These are phyloP conservation scores for Polytrichum commune DNA, from an alignment of 225 moss, liverwort and hornwort species.

Conservation along the genomic window DNA sequence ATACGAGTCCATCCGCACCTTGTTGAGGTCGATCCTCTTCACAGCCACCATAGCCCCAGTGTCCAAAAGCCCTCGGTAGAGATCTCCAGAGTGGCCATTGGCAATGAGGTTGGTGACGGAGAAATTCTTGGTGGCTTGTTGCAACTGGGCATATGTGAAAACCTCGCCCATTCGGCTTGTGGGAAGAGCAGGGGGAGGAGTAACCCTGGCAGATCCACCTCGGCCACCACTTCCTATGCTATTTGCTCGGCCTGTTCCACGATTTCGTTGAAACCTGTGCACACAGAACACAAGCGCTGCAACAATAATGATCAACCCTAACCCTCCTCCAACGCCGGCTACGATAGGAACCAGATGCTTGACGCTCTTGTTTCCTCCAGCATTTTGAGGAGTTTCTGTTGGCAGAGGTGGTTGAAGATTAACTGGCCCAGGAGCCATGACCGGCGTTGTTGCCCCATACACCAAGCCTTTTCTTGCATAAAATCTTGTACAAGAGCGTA, in stretches of 20 bases:
- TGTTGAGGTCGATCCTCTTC: slow-evolving; percentile 71
- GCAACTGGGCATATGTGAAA: slow-evolving; percentile 65
- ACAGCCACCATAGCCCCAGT: slow-evolving; percentile 63
- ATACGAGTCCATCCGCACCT: slow-evolving; percentile 83
- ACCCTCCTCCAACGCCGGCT: slow-evolving; percentile 64
- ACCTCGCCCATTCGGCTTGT: slow-evolving; percentile 73
- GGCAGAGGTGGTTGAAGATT: slow-evolving; percentile 2
- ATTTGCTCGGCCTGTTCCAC: slow-evolving; percentile 36
- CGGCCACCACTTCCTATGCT: slow-evolving; percentile 34
- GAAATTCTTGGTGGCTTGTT: slow-evolving; percentile 79
- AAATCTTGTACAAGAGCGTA: slow-evolving; percentile 58
- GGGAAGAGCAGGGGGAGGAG: slow-evolving; percentile 34
- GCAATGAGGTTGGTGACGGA: slow-evolving; percentile 58
- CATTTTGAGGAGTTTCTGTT: not conserved
- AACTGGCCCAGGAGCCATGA: slow-evolving; percentile 11
- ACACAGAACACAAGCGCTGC: slow-evolving; percentile 56
- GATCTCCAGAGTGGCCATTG: slow-evolving; percentile 76
- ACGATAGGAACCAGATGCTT: slow-evolving; percentile 66
- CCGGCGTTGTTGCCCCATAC: slow-evolving; percentile 4
- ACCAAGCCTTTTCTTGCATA: slow-evolving; percentile 42
- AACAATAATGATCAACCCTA: slow-evolving; percentile 59
- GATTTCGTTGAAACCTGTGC: slow-evolving; percentile 34
- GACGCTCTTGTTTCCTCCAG: not conserved
- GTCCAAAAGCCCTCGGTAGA: slow-evolving; percentile 73
- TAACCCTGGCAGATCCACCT: slow-evolving; percentile 43